Conservation (phyloP, 345 rosid species). For the Trapa incisa region DNA sequence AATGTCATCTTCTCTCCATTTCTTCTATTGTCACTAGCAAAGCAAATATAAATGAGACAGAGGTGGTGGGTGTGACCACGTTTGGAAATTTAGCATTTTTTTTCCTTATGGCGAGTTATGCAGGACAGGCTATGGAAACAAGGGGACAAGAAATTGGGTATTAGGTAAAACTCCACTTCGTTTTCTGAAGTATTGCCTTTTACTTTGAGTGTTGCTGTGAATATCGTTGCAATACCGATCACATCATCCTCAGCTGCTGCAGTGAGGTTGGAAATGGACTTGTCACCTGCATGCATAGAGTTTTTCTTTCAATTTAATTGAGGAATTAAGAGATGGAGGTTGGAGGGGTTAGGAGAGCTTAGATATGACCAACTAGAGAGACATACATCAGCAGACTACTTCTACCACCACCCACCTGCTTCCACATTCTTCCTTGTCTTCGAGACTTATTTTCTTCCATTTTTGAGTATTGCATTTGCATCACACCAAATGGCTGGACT, state of each 20-base stretch:
- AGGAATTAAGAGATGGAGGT: background rate
- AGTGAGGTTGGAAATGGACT: no score
- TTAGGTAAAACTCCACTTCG: no score
- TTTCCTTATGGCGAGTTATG: no score
- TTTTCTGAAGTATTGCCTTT: no score
- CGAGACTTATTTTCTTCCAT: background rate
- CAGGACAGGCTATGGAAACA: no score
- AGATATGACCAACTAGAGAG: background rate
- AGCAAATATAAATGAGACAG: background rate
- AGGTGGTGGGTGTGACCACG: background rate
- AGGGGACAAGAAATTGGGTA: no score
- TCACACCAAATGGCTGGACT: background rate
- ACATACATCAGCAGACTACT: background rate
- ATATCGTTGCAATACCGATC: no score
- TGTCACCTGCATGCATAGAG: no score
- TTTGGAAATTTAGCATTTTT: background rate
- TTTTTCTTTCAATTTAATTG: background rate
- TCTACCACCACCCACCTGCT: background rate
- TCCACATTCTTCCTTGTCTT: background rate
- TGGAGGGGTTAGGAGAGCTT: constrained; percentile 2
- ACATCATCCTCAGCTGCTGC: no score
- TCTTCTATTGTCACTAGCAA: background rate
- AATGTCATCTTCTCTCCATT: background rate
- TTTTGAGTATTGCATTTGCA: background rate
- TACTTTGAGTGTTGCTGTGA: no score